Conservation (phyloP, 257 asterid species). For the Apocynum venetum region DNA sequence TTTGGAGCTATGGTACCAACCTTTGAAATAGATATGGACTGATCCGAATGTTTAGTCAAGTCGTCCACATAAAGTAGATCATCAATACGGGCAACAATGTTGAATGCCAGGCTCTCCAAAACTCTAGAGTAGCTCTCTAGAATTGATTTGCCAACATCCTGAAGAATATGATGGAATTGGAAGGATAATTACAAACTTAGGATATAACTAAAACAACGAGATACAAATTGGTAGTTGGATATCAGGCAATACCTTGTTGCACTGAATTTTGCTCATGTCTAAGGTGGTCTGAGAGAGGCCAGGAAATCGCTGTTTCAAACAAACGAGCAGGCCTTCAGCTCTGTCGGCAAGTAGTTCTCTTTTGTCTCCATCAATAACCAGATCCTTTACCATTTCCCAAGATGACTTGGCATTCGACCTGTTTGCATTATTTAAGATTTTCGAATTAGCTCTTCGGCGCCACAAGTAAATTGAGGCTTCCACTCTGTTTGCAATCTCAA, state of each 20-base stretch:
- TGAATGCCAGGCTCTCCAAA: conserved; percentile 80
- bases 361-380: conserved; percentile 53
- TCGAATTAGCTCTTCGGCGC: conserved; percentile 45
- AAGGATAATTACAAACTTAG: not conserved
- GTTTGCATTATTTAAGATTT: conserved; percentile 27
- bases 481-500: conserved; percentile 66
- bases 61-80: conserved; percentile 69
- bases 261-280: conserved; percentile 72
- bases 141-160: conserved; percentile 83
- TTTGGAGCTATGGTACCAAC: conserved; percentile 42
- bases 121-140: conserved; percentile 84
- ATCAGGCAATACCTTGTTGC: conserved; percentile 49
- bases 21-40: conserved; percentile 50
- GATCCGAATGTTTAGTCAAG: conserved; percentile 66
- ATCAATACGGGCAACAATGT: conserved; percentile 64
- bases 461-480: conserved; percentile 64
- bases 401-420: conserved; percentile 63
- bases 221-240: not conserved
- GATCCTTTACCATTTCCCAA: conserved; percentile 72
- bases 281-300: conserved; percentile 77
- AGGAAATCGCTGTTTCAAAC: conserved; percentile 65
- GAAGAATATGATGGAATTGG: conserved; percentile 3
- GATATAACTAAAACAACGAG: not conserved
- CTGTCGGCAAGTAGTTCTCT: conserved; percentile 52
- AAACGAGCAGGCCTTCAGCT: conserved; percentile 67